A percentile compares a stretch with the other conserved stretches of the same genome.
Evolutionary conservation across 2,329 filamentous ascomycete species (phyloP).

Genomic region (Aspergillus ochraceus): DNA sequence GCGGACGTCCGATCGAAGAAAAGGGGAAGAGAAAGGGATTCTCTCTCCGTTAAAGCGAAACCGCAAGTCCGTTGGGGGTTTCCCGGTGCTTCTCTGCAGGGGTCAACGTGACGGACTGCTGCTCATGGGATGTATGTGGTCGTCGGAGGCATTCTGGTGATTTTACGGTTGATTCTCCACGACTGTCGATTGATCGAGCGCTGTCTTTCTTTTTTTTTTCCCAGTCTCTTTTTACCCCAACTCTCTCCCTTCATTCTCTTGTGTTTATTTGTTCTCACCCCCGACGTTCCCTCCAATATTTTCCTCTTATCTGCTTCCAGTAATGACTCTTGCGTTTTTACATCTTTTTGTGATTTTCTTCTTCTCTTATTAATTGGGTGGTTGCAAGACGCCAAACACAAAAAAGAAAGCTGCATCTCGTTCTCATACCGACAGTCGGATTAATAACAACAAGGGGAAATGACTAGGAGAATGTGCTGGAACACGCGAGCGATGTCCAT

Average conservation of each 20-base stretch:
- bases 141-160: slow-evolving; percentile 20
- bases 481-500: slow-evolving; percentile 20
- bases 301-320: slow-evolving; percentile 31
- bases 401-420: slow-evolving; percentile 24
- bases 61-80: slow-evolving; percentile 4
- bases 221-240: slow-evolving; percentile 14
- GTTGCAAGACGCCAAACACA: slow-evolving; percentile 16
- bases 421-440: slow-evolving; percentile 18
- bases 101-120: slow-evolving; percentile 18
- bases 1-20: slow-evolving; percentile 92
- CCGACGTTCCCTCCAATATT: slow-evolving; percentile 33
- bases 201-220: slow-evolving; percentile 23
- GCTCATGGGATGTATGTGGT: slow-evolving; percentile 20
- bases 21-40: slow-evolving; percentile 99
- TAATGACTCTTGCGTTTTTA: slow-evolving; percentile 29
- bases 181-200: slow-evolving; percentile 28
- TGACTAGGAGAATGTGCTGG: slow-evolving; percentile 26
- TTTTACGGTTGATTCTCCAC: slow-evolving; percentile 27
- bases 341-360: not conserved
- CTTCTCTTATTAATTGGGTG: slow-evolving; percentile 17
- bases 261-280: slow-evolving; percentile 25
- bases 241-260: slow-evolving; percentile 15
- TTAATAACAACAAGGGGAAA: slow-evolving; percentile 24
- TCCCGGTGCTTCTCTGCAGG: slow-evolving; percentile 14
- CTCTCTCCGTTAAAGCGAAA: slow-evolving; percentile 77